Conservation (phyloP, 2,329 filamentous ascomycete genomes). For the Xylaria sp. region DNA sequence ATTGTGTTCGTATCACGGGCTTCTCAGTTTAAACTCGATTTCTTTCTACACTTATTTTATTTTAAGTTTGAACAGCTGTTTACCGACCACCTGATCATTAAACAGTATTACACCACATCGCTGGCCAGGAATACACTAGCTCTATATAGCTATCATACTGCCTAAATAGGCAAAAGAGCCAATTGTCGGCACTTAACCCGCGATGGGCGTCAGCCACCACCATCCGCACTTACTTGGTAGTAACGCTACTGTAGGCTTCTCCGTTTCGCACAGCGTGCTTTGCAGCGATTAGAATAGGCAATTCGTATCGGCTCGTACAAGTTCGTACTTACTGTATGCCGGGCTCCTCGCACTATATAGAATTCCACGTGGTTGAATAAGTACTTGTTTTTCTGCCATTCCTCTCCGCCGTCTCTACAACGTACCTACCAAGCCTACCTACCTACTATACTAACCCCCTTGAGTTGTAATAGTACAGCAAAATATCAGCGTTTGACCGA, state of each 20-base stretch:
- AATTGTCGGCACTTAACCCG: conserved; percentile 33
- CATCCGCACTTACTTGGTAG: neutral
- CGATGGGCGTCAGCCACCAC: conserved; percentile 30
- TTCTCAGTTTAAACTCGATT: neutral
- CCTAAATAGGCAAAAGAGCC: neutral
- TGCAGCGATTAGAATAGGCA: conserved; percentile 6
- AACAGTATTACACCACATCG: neutral
- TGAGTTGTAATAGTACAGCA: too few species aligned
- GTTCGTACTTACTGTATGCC: neutral
- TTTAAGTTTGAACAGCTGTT: neutral
- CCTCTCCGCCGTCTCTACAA: conserved; percentile 9
- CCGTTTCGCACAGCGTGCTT: conserved; percentile 29
- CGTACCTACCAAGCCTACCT: too few species aligned
- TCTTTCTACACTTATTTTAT: neutral
- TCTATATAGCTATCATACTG: neutral
- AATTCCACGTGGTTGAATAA: conserved; percentile 26
- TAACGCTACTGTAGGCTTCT: conserved; percentile 5
- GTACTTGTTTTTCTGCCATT: conserved; percentile 8
- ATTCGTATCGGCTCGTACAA: conserved; percentile 13
- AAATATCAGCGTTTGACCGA: conserved; percentile 20
- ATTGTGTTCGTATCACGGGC: neutral
- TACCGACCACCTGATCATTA: neutral
- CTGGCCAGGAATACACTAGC: neutral
- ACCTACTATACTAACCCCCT: too few species aligned
- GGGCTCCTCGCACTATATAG: conserved; percentile 1